A percentile compares a stretch with the other conserved stretches of the same genome.
phyloP scores from a whole-genome alignment of 164 flowering plant genomes.

The Aristolochia contorta region DNA sequence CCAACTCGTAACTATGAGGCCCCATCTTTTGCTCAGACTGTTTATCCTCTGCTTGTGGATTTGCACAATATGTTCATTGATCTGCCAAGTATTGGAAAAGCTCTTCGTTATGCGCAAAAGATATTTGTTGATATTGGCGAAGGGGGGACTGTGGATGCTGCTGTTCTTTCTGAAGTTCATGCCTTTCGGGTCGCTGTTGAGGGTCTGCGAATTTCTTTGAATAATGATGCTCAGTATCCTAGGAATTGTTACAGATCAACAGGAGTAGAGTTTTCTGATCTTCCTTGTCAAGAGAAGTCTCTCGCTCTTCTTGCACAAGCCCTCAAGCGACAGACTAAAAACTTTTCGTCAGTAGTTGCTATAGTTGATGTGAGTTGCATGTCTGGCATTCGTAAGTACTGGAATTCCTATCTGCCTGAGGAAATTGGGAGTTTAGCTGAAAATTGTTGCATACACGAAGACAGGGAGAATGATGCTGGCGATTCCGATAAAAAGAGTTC shows the following conservation, averaged over 20 bases:
- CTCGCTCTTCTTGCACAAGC: constrained; percentile 66
- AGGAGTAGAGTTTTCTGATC: constrained; percentile 38
- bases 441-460: constrained; percentile 33
- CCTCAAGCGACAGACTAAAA: constrained; percentile 51
- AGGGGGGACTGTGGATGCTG: constrained; percentile 51
- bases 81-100: constrained; percentile 57
- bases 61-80: constrained; percentile 54
- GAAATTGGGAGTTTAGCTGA: constrained; percentile 51
- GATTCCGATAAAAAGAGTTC: constrained; percentile 19
- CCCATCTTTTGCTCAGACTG: constrained; percentile 66
- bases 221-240: constrained; percentile 48
- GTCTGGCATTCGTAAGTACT: constrained; percentile 70
- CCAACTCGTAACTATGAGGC: constrained; percentile 32
- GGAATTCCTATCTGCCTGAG: constrained; percentile 65
- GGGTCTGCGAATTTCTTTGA: constrained; percentile 66
- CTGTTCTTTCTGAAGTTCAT: constrained; percentile 49
- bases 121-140: constrained; percentile 55
- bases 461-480: constrained; percentile 16
- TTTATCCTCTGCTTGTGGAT: constrained; percentile 62
- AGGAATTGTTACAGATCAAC: constrained; percentile 8
- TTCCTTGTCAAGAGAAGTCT: constrained; percentile 58
- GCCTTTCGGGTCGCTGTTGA: constrained; percentile 74
- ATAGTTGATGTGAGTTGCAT: constrained; percentile 69
- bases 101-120: constrained; percentile 64
- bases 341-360: constrained; percentile 64